A percentile compares a stretch with the other conserved stretches of the same genome.
phyloP scores from a whole-genome alignment of 257 asterid genomes.

The Scutellaria minor region DNA sequence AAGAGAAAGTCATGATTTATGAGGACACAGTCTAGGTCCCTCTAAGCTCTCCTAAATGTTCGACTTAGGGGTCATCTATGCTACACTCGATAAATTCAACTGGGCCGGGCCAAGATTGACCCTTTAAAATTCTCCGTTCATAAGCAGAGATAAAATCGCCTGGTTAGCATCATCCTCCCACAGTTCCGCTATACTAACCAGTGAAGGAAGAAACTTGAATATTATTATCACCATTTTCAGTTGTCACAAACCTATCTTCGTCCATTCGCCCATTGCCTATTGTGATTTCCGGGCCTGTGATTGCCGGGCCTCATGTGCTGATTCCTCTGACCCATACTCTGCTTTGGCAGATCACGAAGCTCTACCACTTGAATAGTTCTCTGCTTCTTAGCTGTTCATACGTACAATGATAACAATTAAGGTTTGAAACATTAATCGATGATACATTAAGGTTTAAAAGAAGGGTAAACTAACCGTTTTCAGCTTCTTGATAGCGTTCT shows the following conservation, averaged over 20 bases:
- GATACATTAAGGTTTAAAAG: not conserved
- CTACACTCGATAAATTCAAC: conserved; percentile 32
- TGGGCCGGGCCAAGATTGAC: conserved; percentile 5
- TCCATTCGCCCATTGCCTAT: conserved; percentile 62
- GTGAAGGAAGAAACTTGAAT: conserved; percentile 31
- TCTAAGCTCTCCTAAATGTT: conserved; percentile 26
- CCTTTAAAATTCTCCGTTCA: conserved; percentile 5
- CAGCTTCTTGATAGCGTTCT: conserved; percentile 89
- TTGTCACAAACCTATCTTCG: conserved; percentile 50
- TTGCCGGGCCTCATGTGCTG: conserved; percentile 60
- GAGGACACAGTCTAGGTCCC: conserved; percentile 32
- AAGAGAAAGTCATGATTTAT: conserved; percentile 22
- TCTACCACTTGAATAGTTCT: conserved; percentile 88
- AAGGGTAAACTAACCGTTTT: conserved; percentile 65
- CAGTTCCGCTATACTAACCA: not conserved
- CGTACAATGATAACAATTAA: not conserved
- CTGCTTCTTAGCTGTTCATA: conserved; percentile 72
- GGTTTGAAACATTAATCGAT: too few species aligned
- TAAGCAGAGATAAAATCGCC: conserved; percentile 28
- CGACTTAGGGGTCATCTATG: conserved; percentile 32
- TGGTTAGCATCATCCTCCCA: conserved; percentile 20
- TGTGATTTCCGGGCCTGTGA: conserved; percentile 60
- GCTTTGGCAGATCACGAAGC: conserved; percentile 82
- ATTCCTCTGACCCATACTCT: conserved; percentile 54
- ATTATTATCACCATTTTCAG: conserved; percentile 28